Percentiles rank a stretch among this genome's conserved stretches.
Evolutionary conservation across 2,329 filamentous ascomycete genomes (phyloP).

Genomic region (Dactylellina sp.): DNA sequence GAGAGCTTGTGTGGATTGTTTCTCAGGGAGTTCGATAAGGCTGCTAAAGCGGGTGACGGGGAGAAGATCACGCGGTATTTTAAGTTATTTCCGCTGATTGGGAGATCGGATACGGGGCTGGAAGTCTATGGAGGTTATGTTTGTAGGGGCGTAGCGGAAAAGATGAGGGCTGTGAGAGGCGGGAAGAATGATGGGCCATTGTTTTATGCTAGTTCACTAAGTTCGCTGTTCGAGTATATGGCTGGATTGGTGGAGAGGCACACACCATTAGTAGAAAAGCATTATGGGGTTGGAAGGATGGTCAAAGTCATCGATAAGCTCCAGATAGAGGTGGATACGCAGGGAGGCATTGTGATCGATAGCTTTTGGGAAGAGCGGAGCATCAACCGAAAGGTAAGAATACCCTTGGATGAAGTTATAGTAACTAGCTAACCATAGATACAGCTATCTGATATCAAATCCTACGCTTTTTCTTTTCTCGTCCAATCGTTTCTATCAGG

Average conservation of each 20-base stretch:
- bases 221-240: conserved; percentile 95
- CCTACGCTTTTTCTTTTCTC: conserved; percentile 95
- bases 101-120: conserved; percentile 84
- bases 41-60: conserved; percentile 85
- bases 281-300: conserved; percentile 95
- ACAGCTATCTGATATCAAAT: conserved; percentile 88
- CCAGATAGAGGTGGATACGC: conserved; percentile 93
- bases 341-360: conserved; percentile 94
- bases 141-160: conserved; percentile 89
- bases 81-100: conserved; percentile 95
- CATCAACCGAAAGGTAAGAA: conserved; percentile 75
- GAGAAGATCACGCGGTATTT: conserved; percentile 94
- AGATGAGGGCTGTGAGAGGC: conserved; percentile 72
- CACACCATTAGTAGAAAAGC: conserved; percentile 87
- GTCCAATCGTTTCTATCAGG: conserved; percentile 90
- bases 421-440: conserved; percentile 4
- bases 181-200: conserved; percentile 76
- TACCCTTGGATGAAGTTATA: too few species aligned
- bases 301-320: conserved; percentile 89
- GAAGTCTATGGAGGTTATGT: conserved; percentile 97
- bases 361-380: conserved; percentile 92
- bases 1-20: conserved; percentile 92
- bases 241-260: conserved; percentile 95
- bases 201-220: conserved; percentile 91
- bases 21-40: conserved; percentile 92